Conservation (phyloP, 1,139 yeast genomes). For the Blastobotrys malaysiensis region DNA sequence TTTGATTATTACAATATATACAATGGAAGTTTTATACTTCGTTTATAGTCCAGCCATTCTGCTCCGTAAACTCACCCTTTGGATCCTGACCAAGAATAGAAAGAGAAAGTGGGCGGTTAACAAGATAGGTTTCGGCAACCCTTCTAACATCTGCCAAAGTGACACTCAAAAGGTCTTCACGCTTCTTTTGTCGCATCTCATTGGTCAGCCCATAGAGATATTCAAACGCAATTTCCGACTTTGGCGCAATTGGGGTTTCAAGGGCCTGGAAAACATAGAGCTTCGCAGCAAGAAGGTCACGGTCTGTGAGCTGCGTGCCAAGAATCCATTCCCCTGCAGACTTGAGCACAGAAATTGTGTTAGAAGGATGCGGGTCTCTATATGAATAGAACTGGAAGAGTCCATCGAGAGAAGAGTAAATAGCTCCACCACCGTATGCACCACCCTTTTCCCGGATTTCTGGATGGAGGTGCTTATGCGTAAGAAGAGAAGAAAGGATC, state of each 20-base stretch:
- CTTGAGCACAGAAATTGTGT: conserved; percentile 58
- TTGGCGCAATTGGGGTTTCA: conserved; percentile 83
- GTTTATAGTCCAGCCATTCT: neutral
- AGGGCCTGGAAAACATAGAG: conserved; percentile 83
- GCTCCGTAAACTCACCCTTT: neutral
- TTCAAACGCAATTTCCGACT: conserved; percentile 64
- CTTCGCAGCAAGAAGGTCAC: conserved; percentile 84
- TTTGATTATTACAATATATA: neutral
- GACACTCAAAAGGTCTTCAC: conserved; percentile 67
- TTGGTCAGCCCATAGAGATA: conserved; percentile 71
- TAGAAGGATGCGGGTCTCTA: conserved; percentile 83
- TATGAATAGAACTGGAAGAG: conserved; percentile 78
- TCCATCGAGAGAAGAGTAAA: conserved; percentile 78
- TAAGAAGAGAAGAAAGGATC: conserved; percentile 70
- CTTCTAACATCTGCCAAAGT: conserved; percentile 53
- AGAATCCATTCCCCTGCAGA: conserved; percentile 55
- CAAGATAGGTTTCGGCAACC: conserved; percentile 59
- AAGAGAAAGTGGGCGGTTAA: conserved; percentile 12
- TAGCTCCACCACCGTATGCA: conserved; percentile 95
- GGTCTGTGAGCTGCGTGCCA: conserved; percentile 45
- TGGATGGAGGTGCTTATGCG: conserved; percentile 79
- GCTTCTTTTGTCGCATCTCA: conserved; percentile 72
- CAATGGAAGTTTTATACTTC: neutral
- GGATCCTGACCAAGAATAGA: neutral
- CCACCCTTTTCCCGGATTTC: conserved; percentile 95